These are phyloP conservation scores for Cucurbita maxima DNA, from an alignment of 306 rosid species.

Conservation along the genomic window DNA sequence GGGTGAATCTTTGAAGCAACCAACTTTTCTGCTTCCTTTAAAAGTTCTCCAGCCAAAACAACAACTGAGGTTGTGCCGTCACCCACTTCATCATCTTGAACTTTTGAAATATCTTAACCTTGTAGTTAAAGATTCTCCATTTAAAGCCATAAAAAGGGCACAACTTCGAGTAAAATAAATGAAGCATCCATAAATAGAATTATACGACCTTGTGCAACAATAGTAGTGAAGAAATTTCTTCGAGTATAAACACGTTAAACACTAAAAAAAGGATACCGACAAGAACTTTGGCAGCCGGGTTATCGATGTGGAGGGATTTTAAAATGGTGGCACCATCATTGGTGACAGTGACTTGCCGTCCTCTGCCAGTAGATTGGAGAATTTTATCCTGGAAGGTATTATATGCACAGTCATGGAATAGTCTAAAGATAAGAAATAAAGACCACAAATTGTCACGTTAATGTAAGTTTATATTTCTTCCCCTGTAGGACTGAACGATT, in stretches of 20 bases:
- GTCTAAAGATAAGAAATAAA: not conserved
- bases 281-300: constrained; percentile 97
- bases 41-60: constrained; percentile 93
- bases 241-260: not conserved
- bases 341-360: constrained; percentile 67
- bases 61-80: constrained; percentile 99
- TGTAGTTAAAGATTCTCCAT: constrained; percentile 30
- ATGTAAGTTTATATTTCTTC: not conserved
- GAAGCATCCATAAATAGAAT: not conserved
- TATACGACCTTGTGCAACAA: not conserved
- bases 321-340: constrained; percentile 97
- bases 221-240: not conserved
- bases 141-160: not conserved
- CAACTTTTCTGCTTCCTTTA: constrained; percentile 91
- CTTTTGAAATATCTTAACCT: constrained; percentile 78
- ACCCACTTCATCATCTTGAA: constrained; percentile 99
- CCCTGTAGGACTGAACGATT: not conserved
- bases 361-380: constrained; percentile 93
- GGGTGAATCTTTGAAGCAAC: constrained; percentile 89
- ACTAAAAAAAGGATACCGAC: constrained; percentile 66
- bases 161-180: not conserved
- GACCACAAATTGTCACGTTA: not conserved
- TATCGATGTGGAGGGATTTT: constrained; percentile 91
- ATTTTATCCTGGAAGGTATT: constrained; percentile 61
- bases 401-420: not conserved